Evolutionary conservation across 495 filamentous ascomycete genomes (phyloP), one percentile per base, ranked within the genome.

Genomic region (Daldinia childiae): DNA sequence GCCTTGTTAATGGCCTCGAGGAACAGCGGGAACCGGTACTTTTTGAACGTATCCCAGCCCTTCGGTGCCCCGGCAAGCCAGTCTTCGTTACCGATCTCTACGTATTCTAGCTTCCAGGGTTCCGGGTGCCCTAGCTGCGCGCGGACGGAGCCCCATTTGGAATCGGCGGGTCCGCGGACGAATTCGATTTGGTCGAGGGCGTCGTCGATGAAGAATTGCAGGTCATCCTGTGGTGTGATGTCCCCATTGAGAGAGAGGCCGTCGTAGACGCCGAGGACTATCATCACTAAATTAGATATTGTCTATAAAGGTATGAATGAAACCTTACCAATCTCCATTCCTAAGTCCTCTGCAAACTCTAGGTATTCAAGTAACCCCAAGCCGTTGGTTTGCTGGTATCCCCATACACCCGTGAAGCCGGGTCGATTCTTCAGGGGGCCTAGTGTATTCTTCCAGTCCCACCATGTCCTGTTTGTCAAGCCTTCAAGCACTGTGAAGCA

Each of bases 371-470:
- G 54, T 17, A 86, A 78, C 15, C 90, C 90, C 7, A 92, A 75
- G 1, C 89, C 90, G 62, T 90, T 85, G 6, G 86, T 89, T 41
- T 89, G 86, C 24, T 86, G 79, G 63, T 90, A 91, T 26, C 77
- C 77, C 90, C 90, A 92, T 43, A 85, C 79, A 29, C 86, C 89
- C 15, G 85, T 77, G 64, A 87, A 82, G 34, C 90, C 90, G 0
- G 89, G 87, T 8, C 90, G 83, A 51, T 90, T 78, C 30, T 85
- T 87, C 2, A 91, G 79, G 0, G 87, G 85, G 0, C 90, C 90
- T 54, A 92, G 85, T 2, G 89, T 90, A 61, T 87, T 80, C 71
- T 90, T 89, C 90, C 90, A 92, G 48, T 87, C 85, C 89, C 90
- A 92, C 68, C 83, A 82, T 48, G 79, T 81, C 17, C 74, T 77